These are phyloP conservation scores for Xylariaceae sp. DNA, from an alignment of 2,329 filamentous ascomycete species.

Conservation along the genomic window DNA sequence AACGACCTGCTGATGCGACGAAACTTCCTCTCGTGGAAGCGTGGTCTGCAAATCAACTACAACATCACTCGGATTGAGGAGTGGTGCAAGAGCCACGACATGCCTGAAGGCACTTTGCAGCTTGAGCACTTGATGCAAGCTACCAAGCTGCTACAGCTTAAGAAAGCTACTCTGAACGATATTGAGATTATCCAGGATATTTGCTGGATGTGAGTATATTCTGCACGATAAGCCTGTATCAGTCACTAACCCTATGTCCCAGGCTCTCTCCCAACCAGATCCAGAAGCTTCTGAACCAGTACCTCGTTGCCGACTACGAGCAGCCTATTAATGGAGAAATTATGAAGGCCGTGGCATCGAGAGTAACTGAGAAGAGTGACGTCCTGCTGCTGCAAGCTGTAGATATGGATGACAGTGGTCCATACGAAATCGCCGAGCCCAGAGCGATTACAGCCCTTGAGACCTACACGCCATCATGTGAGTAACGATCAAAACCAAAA, in stretches of 20 bases:
- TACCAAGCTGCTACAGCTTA: slow-evolving; percentile 94
- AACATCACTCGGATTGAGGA: slow-evolving; percentile 99
- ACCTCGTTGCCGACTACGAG: slow-evolving; percentile 97
- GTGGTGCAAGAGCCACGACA: slow-evolving; percentile 99
- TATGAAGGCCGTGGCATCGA: slow-evolving; percentile 97
- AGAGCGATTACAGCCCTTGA: slow-evolving; percentile 93
- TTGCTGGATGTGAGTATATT: slow-evolving; percentile 87
- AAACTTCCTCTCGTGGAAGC: slow-evolving; percentile 99
- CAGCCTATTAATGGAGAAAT: slow-evolving; percentile 99
- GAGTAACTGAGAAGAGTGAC: slow-evolving; percentile 97
- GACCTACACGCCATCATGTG: slow-evolving; percentile 97
- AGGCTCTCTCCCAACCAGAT: slow-evolving; percentile 98
- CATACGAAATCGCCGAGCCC: slow-evolving; percentile 97
- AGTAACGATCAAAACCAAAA: slow-evolving; percentile 36
- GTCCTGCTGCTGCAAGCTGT: slow-evolving; percentile 89
- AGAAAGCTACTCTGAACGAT: slow-evolving; percentile 98
- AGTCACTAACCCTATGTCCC: slow-evolving; percentile 12
- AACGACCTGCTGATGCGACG: slow-evolving; percentile 96
- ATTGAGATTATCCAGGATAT: slow-evolving; percentile 99
- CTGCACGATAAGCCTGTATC: slow-evolving; percentile 1
- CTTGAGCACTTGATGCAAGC: slow-evolving; percentile 99
- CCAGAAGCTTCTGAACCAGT: slow-evolving; percentile 97
- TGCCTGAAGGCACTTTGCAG: slow-evolving; percentile 96
- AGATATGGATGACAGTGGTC: slow-evolving; percentile 98
- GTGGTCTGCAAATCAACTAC: slow-evolving; percentile 98